phyloP scores from a whole-genome alignment of 2,329 filamentous ascomycete species.

The Aspergillus candidus region DNA sequence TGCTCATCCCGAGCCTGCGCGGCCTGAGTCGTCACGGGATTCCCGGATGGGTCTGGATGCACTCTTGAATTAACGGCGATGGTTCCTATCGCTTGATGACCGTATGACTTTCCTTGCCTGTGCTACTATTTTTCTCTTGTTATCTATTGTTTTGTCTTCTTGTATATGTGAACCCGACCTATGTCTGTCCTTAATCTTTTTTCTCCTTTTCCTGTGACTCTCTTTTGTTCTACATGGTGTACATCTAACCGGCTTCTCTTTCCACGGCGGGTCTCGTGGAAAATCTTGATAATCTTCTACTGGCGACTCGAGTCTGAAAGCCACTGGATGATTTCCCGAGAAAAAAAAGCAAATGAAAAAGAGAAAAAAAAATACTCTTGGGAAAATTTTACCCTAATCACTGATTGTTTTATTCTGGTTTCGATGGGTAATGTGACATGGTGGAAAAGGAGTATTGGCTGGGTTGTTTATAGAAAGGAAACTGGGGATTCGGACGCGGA shows the following conservation, averaged over 20 bases:
- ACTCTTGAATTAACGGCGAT: conserved; percentile 30
- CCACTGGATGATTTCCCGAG: no score
- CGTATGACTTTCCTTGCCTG: conserved; percentile 15
- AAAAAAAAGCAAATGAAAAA: no score
- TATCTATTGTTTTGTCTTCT: conserved; percentile 11
- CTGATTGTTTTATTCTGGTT: conserved; percentile 1
- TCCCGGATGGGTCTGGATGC: conserved; percentile 36
- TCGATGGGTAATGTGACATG: not conserved
- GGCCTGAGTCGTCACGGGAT: conserved; percentile 23
- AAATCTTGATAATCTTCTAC: not conserved
- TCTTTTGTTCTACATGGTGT: conserved; percentile 19
- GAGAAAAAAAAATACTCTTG: no score
- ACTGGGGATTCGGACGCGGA: not conserved
- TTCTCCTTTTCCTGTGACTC: conserved; percentile 6
- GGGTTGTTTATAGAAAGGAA: conserved; percentile 7
- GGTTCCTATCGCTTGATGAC: conserved; percentile 14
- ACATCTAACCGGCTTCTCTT: conserved; percentile 8
- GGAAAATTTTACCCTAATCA: no score
- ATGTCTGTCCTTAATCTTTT: conserved; percentile 12
- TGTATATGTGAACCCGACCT: conserved; percentile 11
- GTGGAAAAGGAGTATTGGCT: not conserved
- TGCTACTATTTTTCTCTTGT: conserved; percentile 10
- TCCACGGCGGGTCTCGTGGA: conserved; percentile 16
- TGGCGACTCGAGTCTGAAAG: no score
- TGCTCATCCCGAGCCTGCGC: conserved; percentile 10